A percentile compares a stretch with the other conserved stretches of the same genome.
These are phyloP conservation scores for Rhodotorula kratochvilovae DNA, from an alignment of 768 basidiomycete species.

Conservation along the genomic window DNA sequence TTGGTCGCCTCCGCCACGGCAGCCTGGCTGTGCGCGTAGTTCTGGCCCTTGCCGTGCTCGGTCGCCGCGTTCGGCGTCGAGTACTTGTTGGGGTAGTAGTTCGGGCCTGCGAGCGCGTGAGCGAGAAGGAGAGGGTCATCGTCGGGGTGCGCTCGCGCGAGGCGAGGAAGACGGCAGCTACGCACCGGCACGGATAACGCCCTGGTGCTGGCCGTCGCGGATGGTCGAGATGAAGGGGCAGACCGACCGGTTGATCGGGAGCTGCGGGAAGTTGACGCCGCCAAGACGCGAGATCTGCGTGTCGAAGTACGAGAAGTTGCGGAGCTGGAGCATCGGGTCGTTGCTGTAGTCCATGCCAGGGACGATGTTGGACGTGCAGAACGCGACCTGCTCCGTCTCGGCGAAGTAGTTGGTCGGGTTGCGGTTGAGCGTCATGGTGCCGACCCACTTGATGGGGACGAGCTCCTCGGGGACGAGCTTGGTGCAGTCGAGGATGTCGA, in stretches of 20 bases:
- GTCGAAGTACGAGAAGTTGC: conserved; percentile 79
- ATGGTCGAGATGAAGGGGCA: conserved; percentile 69
- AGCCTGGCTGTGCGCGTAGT: conserved; percentile 11
- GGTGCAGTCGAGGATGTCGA: conserved; percentile 76
- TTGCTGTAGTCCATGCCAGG: conserved; percentile 56
- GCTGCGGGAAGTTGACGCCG: conserved; percentile 58
- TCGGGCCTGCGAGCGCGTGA: conserved; percentile 53
- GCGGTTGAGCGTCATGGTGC: conserved; percentile 52
- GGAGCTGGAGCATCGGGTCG: conserved; percentile 73
- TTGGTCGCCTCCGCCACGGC: neutral
- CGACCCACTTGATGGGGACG: conserved; percentile 67
- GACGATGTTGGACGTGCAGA: conserved; percentile 60
- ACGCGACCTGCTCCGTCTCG: conserved; percentile 83
- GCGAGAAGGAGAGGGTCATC: neutral
- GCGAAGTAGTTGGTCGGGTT: conserved; percentile 60
- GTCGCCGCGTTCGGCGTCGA: conserved; percentile 42
- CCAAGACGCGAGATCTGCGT: conserved; percentile 77
- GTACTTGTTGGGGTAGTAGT: conserved; percentile 73
- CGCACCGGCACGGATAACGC: conserved; percentile 58
- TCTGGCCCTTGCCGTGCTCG: conserved; percentile 30
- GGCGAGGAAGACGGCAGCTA: conserved; percentile 18
- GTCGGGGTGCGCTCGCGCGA: conserved; percentile 29
- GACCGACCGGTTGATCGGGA: conserved; percentile 76
- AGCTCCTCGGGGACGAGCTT: conserved; percentile 67
- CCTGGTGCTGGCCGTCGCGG: conserved; percentile 60